These are phyloP conservation scores for Pachysandra terminalis DNA, from an alignment of 164 flowering plant species.

Conservation along the genomic window DNA sequence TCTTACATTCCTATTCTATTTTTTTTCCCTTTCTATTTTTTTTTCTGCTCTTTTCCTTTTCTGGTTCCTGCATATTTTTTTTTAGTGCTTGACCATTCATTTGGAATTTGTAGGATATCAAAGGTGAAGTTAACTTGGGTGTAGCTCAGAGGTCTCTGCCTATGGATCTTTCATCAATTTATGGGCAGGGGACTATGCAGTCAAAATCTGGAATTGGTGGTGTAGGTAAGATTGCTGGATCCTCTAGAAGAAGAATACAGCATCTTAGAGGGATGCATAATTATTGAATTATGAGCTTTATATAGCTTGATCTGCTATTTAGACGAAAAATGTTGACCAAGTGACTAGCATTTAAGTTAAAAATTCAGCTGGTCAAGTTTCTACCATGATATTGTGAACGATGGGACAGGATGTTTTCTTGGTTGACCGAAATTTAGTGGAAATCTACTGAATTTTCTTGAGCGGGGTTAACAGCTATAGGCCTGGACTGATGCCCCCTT, in stretches of 20 bases:
- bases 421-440: not conserved
- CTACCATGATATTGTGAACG: not conserved
- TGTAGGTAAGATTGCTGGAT: constrained; percentile 43
- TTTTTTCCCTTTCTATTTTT: not conserved
- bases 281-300: not conserved
- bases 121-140: constrained; percentile 59
- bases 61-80: not conserved
- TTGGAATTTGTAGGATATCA: constrained; percentile 55
- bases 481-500: not conserved
- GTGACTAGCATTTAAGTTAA: not conserved
- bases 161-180: constrained; percentile 77
- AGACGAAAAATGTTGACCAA: too few species aligned
- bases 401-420: not conserved
- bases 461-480: not conserved
- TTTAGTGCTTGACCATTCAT: constrained; percentile 2
- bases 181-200: constrained; percentile 76
- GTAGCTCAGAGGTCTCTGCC: constrained; percentile 63
- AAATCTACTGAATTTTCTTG: not conserved
- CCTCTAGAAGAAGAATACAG: not conserved
- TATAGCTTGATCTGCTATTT: not conserved
- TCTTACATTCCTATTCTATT: too few species aligned
- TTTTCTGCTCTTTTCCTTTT: not conserved
- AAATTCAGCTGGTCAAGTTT: not conserved
- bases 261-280: not conserved
- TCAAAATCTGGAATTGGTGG: constrained; percentile 72